Percentiles rank a stretch among this genome's conserved stretches.
Evolutionary conservation across 306 rosid genomes (phyloP).

Genomic region (Castanea mollissima): DNA sequence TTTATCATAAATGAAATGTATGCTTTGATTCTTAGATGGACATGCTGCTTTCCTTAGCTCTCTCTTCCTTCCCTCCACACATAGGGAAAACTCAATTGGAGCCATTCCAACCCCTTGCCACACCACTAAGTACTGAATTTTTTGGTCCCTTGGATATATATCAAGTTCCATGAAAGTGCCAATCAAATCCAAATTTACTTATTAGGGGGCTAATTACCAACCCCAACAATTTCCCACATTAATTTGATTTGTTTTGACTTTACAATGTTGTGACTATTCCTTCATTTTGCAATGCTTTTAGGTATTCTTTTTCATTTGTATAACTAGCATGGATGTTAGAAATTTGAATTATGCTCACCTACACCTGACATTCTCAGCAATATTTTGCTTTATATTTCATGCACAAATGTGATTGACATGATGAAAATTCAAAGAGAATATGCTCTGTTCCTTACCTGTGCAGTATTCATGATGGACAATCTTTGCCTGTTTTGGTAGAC

Average conservation of each 20-base stretch:
- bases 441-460: neutral
- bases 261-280: neutral
- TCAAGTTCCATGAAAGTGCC: neutral
- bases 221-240: neutral
- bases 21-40: neutral
- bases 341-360: neutral
- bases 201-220: neutral
- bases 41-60: neutral
- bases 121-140: neutral
- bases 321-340: neutral
- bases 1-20: neutral
- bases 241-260: neutral
- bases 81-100: too few species aligned
- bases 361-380: neutral
- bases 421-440: neutral
- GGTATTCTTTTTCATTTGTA: neutral
- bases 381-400: neutral
- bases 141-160: neutral
- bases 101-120: too few species aligned
- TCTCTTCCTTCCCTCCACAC: neutral
- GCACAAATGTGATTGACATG: neutral
- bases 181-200: too few species aligned
- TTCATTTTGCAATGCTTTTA: neutral
- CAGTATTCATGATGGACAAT: neutral
- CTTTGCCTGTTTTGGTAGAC: neutral